Conservation (phyloP, 768 basidiomycete genomes). For the Agrocybe praecox region DNA sequence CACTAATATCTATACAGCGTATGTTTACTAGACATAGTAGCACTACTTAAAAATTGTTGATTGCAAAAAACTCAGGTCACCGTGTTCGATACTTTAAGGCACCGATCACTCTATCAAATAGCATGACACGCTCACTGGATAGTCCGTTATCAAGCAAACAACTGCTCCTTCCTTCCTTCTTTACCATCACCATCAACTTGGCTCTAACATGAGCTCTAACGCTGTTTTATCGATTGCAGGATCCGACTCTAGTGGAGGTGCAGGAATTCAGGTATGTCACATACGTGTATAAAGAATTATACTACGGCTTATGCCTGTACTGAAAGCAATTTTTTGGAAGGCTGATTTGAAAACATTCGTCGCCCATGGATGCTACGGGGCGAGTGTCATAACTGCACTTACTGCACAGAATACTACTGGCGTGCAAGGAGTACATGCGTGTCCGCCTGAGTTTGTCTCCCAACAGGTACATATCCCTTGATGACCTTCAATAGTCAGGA, state of each 20-base stretch:
- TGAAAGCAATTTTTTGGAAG: slow-evolving; percentile 33
- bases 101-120: too few relatives aligned
- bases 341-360: slow-evolving; percentile 89
- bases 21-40: too few relatives aligned
- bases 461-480: slow-evolving; percentile 58
- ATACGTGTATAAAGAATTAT: too few relatives aligned
- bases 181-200: background rate
- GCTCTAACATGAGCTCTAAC: background rate
- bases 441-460: slow-evolving; percentile 69
- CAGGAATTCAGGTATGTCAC: slow-evolving; percentile 78
- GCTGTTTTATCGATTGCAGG: slow-evolving; percentile 74
- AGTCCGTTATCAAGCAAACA: too few relatives aligned
- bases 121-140: too few relatives aligned
- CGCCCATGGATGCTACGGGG: slow-evolving; percentile 76
- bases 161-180: too few relatives aligned
- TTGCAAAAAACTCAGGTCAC: too few relatives aligned
- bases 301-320: background rate
- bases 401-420: slow-evolving; percentile 90
- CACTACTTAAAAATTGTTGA: too few relatives aligned
- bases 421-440: slow-evolving; percentile 72
- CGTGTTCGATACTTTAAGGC: too few relatives aligned
- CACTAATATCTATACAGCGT: too few relatives aligned
- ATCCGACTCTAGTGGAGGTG: slow-evolving; percentile 83
- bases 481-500: background rate
- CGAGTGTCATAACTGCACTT: slow-evolving; percentile 81